Base-by-base conservation (phyloP, 1,284 basidiomycete species). In the Phylloporus sp. region DNA sequence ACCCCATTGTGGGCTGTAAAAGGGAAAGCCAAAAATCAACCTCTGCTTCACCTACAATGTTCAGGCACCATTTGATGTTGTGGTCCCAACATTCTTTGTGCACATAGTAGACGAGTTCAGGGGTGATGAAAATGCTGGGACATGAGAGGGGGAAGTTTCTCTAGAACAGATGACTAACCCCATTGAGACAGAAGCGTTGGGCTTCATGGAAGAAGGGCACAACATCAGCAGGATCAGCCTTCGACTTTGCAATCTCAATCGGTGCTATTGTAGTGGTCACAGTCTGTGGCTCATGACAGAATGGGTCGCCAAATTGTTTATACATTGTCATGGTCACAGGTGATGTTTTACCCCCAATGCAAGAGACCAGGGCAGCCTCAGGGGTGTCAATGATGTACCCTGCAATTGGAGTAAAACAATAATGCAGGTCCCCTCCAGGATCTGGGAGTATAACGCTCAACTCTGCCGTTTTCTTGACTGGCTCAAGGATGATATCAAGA, bases 1-100 rank as follows among this genome's bases (percentile, higher is more conserved):
- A 59, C 4, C 68, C 56, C 0, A 61, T n/a, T 7, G 41, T 41
- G 8, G 68, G 63, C 19, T 62, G 66, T 8, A 70, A 29, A 8
- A 65, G 29, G 5, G 55, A 64, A 14, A 63, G 56, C 2, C 45
- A 35, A 37, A 67, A 67, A 15, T 67, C 61, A 4, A 65, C 25
- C 37, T 67, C 47, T 20, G 6, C 55, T 7, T 43, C 15, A 4
- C 63, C 63, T 11, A 70, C n/a, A 25, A 62, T 17, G 23, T 53
- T 47, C 5, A 62, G 25, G 56, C 55, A 65, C 68, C 66, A 70
- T 17, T 63, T 47, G 8, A 59, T 12, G 23, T 62, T 43, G n/a
- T 70, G 66, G n/a, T 70, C 66, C 35, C 58, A 41, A n/a, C 39
- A 70, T 60, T 66, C 25, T 14, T 58, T 62, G 55, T 62, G 59